Evolutionary conservation across 1,139 yeast species (phyloP), one percentile per base, ranked within the genome.

Genomic region (Yamadazyma pseudoaaseri): DNA sequence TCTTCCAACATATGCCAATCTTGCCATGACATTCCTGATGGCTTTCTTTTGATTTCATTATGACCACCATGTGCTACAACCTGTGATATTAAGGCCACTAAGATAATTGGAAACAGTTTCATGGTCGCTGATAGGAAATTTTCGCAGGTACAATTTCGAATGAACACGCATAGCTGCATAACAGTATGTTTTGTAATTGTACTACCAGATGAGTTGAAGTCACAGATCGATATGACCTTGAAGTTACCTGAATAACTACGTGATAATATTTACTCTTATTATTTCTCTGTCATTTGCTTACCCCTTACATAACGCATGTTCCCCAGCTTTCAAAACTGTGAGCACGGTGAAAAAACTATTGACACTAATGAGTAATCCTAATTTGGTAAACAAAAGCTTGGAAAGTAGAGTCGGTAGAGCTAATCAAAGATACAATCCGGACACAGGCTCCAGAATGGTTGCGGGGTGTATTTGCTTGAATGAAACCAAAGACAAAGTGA

Each of bases 1-100:
- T 90, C 98, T 48, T 79, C 81, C 43, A 74, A 67, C 97, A 90
- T 90, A 59, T 90, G 97, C 86, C 90, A 83, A 45, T 73, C 73
- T 49, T 81, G 86, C 95, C 95, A 85, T 11, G 70, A 54, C 31
- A 74, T 35, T 0, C 75, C 79, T 18, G 60, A 59, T 3, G 86
- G 86, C 29, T 63, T 70, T 20, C 33, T 23, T 29, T 48, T 42
- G 12, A 35, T 33, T 10, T 39, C 45, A 15, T 44, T 30, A 30
- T 47, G 50, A 15, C 36, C 44, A 3, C 55, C 60, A 30, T 56
- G 59, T 2, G 52, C 55, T 15, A 35, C 16, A 3, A 31, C 54
- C 5, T 17, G 21, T 4, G 36, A 32, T 4, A 36, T 21, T 10
- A 34, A 21, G 12, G 26, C 12, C 12, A 22, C 7, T 11, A 11